phyloP scores from a whole-genome alignment of 352 stramenopile species.

The Aphanomyces astaci region DNA sequence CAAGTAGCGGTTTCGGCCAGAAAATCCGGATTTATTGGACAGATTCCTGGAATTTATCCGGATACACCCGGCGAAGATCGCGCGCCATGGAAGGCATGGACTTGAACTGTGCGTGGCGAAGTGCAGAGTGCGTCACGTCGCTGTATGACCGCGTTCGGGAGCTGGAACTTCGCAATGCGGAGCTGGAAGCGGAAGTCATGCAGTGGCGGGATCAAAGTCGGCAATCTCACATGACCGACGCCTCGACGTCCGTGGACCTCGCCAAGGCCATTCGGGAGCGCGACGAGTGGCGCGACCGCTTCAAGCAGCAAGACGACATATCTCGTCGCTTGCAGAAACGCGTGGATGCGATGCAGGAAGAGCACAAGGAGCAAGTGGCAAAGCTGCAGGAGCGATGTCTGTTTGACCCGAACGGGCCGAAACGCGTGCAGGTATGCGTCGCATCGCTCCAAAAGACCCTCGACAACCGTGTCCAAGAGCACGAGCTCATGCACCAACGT shows the following conservation, averaged over 20 bases:
- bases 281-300: constrained; percentile 21
- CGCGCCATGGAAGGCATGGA: constrained; percentile 12
- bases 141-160: constrained; percentile 19
- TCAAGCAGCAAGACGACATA: constrained; percentile 5
- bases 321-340: background rate
- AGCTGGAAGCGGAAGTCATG: constrained; percentile 21
- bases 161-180: constrained; percentile 16
- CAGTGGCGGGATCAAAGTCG: constrained; percentile 7
- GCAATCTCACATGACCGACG: background rate
- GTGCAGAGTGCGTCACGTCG: constrained; percentile 20
- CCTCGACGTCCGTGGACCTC: background rate
- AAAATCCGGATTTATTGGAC: background rate
- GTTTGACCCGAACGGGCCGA: constrained; percentile 16
- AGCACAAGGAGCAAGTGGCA: constrained; percentile 10
- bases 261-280: constrained; percentile 14
- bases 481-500: constrained; percentile 8
- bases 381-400: constrained; percentile 11
- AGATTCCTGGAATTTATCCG: constrained; percentile 2
- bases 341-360: background rate
- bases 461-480: constrained; percentile 7
- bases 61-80: constrained; percentile 3
- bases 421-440: constrained; percentile 13
- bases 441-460: constrained; percentile 21
- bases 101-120: constrained; percentile 16
- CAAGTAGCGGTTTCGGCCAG: no score